A percentile compares a stretch with the other conserved stretches of the same genome.
Evolutionary conservation across 495 filamentous ascomycete species (phyloP).

Genomic region (Aspergillus conjunctus): DNA sequence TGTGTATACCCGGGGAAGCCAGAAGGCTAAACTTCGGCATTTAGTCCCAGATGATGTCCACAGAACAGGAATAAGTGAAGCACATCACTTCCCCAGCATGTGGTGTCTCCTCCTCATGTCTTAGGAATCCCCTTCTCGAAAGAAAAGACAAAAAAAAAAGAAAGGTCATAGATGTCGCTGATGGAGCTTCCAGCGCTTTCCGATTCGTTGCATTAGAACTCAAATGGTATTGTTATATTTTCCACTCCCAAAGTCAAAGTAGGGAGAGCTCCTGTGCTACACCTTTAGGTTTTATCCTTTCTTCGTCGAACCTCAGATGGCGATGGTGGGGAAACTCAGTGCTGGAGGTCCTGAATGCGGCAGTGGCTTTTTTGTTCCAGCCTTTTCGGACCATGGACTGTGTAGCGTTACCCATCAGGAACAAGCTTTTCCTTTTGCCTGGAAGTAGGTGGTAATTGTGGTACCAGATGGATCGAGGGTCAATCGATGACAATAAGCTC

Average conservation of each 20-base stretch:
- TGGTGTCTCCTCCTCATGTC: conserved; percentile 8
- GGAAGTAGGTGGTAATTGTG: not conserved
- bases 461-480: not conserved
- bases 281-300: not conserved
- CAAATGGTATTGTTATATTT: conserved; percentile 4
- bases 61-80: not conserved
- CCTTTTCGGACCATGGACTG: not conserved
- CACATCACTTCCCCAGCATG: conserved; percentile 16
- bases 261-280: not conserved
- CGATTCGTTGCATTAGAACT: conserved; percentile 6
- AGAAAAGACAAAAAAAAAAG: not conserved
- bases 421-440: conserved; percentile 15
- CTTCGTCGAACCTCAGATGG: not conserved
- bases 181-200: conserved; percentile 19
- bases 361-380: conserved; percentile 9
- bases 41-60: not conserved
- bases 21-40: not conserved
- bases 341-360: conserved; percentile 12
- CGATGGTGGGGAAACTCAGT: not conserved
- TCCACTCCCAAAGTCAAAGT: not conserved
- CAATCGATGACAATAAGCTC: not conserved
- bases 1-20: too few relatives aligned
- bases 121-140: conserved; percentile 2
- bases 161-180: conserved; percentile 21
- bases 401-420: conserved; percentile 13